Evolutionary conservation across 768 basidiomycete species (phyloP).

Genomic region (Tubosaeta sp.): DNA sequence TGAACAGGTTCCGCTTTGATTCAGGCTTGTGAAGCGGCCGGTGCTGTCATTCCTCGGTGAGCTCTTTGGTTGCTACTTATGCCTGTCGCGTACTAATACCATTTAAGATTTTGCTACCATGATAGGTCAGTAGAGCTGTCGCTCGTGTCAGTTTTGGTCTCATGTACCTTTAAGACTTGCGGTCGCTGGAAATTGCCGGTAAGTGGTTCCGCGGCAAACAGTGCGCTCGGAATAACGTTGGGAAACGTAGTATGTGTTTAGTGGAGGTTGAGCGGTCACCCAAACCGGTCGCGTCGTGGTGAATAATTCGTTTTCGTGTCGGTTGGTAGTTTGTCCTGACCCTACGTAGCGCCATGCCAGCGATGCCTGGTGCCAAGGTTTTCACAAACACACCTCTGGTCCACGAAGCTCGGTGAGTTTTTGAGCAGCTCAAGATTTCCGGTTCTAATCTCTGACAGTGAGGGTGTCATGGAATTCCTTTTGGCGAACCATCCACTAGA

Average conservation of each 20-base stretch:
- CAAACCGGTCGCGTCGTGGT: conserved; percentile 95
- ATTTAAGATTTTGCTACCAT: conserved; percentile 74
- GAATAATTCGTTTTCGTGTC: conserved; percentile 14
- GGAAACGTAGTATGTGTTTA: conserved; percentile 79
- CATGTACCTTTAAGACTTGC: conserved; percentile 57
- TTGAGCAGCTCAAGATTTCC: not conserved
- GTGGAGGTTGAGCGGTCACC: conserved; percentile 96
- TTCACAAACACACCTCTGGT: conserved; percentile 91
- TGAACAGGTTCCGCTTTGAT: conserved; percentile 86
- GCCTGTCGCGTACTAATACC: conserved; percentile 12
- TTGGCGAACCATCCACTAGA: conserved; percentile 97
- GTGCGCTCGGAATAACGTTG: conserved; percentile 6
- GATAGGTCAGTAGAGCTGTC: conserved; percentile 51
- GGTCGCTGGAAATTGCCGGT: conserved; percentile 98
- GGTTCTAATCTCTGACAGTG: conserved; percentile 42
- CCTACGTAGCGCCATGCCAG: conserved; percentile 82
- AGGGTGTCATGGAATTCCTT: conserved; percentile 99
- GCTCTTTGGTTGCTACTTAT: conserved; percentile 12
- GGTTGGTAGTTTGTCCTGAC: not conserved
- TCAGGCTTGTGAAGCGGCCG: conserved; percentile 92
- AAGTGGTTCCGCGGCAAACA: conserved; percentile 26
- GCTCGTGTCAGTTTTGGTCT: not conserved
- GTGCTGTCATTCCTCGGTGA: conserved; percentile 75
- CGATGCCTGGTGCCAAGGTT: conserved; percentile 90
- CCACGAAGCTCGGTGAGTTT: conserved; percentile 71